These are phyloP conservation scores for Allomyces macrogynus DNA, from an alignment of 192 early-diverging fungal genomes.

Conservation along the genomic window DNA sequence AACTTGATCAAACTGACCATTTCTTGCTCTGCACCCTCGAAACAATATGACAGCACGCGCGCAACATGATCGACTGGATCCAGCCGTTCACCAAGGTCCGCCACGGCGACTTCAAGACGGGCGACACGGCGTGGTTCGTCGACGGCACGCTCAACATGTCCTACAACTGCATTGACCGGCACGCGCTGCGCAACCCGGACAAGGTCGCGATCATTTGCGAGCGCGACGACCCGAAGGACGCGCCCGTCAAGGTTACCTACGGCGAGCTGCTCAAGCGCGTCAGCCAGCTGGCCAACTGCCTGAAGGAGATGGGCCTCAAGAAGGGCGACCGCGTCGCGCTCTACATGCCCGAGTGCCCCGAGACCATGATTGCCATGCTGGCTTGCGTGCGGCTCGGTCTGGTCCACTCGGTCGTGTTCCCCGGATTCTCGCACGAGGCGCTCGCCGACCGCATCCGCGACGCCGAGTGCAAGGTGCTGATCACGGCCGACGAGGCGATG, in stretches of 20 bases:
- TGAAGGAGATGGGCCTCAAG: constrained; percentile 33
- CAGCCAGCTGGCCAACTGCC: constrained; percentile 38
- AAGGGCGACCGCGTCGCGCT: constrained; percentile 58
- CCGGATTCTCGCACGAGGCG: constrained; percentile 55
- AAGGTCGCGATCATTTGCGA: constrained; percentile 55
- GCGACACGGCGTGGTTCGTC: constrained; percentile 39
- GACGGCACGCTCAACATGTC: constrained; percentile 54
- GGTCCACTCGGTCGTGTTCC: constrained; percentile 63
- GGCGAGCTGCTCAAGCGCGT: constrained; percentile 45
- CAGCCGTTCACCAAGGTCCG: constrained; percentile 15
- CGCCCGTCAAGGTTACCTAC: constrained; percentile 34
- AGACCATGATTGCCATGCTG: constrained; percentile 64
- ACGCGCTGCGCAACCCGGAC: constrained; percentile 32
- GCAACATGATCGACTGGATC: constrained; percentile 23
- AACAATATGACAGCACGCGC: not conserved
- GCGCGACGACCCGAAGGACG: constrained; percentile 37
- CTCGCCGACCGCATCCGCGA: constrained; percentile 68
- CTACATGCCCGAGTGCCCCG: constrained; percentile 70
- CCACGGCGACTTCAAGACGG: constrained; percentile 6
- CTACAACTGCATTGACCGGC: constrained; percentile 62
- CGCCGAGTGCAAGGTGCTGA: constrained; percentile 47
- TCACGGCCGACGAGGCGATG: constrained; percentile 60
- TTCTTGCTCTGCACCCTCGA: too few relatives aligned
- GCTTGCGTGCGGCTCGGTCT: constrained; percentile 69
- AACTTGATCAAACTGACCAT: too few relatives aligned